Evolutionary conservation across 306 rosid genomes (phyloP).

Genomic region (Rubus idaeus): DNA sequence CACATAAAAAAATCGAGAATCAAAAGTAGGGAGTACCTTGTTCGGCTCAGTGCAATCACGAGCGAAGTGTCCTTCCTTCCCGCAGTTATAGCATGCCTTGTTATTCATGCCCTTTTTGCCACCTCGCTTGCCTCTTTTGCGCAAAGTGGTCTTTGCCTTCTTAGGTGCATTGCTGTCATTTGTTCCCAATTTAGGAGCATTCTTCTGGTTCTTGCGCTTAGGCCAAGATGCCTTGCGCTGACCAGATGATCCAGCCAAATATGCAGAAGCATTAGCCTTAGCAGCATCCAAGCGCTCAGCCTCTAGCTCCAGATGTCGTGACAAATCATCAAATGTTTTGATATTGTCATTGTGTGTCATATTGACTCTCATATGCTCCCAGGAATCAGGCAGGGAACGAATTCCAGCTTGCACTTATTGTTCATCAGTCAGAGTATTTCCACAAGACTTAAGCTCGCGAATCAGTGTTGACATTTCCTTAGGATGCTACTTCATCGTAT

Average conservation of each 20-base stretch:
- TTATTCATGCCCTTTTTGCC: background rate
- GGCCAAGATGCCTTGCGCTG: no score
- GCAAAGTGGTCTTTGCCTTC: background rate
- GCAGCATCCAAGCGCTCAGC: background rate
- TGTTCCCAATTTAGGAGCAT: no score
- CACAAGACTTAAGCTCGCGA: no score
- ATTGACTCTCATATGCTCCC: no score
- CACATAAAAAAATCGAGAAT: background rate
- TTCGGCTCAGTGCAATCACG: conserved; percentile 2
- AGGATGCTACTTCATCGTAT: no score
- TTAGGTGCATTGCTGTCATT: background rate
- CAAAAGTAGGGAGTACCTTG: background rate
- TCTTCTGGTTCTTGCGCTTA: no score
- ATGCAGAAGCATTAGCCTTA: background rate
- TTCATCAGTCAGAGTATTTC: background rate
- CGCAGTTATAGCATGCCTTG: background rate
- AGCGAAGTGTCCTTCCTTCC: background rate
- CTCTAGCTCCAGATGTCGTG: background rate
- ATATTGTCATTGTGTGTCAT: no score
- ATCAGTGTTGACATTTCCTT: no score
- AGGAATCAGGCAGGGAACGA: background rate
- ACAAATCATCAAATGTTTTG: background rate
- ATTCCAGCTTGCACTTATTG: background rate
- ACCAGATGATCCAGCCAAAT: no score
- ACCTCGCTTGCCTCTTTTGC: background rate